Base-by-base conservation (phyloP, 2,329 filamentous ascomycete genomes). In the Allantophomopsis lycopodina region DNA sequence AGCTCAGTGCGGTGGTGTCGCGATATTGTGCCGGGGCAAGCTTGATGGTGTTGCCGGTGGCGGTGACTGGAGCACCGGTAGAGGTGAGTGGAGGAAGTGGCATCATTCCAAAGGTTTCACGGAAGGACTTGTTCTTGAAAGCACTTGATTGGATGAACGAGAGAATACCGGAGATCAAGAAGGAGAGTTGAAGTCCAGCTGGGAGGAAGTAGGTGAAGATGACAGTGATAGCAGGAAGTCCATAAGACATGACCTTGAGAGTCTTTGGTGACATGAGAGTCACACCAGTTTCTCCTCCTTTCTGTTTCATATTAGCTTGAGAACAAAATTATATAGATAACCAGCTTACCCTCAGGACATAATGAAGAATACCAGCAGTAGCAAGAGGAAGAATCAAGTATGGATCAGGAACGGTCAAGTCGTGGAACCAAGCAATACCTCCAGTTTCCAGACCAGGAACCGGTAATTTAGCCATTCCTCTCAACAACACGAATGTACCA, bases 351-450 rank as follows among this genome's bases (percentile, higher is more conserved):
- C 42, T 50, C n/a, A 56, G 36, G 15, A 55, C 40, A 34, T 33
- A 38, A 75, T 69, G 20, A 64, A 48, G 48, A 69, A 72, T 58
- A 82, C 69, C 40, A 75, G 76, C 69, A 3, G 77, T 75, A 2
- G 68, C 42, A 2, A 75, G 46, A 2, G 91, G 91, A 23, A 96
- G 62, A 32, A 91, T 57, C 49, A 74, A 89, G 51, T 69, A 79
- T 0, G 91, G 89, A 58, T 98, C 91, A 2, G 73, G 58, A 16
- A 76, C 55, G 0, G 85, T 79, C 45, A 98, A 60, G 57, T 96
- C 83, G 2, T 65, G 61, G 48, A 96, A 73, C 91, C 91, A 98
- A 32, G 78, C 61, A 30, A 78, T 61, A 2, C 83, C 79, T 23
- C 83, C 83, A 1, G 62, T 64, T 50, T 83, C 73, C 47, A 96